These are phyloP conservation scores for Mycena capillaripes DNA, from an alignment of 768 basidiomycete genomes.

Conservation along the genomic window DNA sequence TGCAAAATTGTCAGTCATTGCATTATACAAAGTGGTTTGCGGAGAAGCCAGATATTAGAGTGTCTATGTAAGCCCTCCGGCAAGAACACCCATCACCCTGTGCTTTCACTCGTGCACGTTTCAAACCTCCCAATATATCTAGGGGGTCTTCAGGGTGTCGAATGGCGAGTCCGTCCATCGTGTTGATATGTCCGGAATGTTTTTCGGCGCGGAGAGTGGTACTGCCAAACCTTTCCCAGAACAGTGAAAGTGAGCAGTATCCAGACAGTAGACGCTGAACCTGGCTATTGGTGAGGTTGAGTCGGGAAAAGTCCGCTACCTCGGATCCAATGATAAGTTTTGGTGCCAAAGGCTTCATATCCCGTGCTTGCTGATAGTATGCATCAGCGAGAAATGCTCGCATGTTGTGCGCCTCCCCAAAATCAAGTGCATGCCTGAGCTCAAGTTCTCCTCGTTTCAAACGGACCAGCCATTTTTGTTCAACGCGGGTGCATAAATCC, in stretches of 20 bases:
- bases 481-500: conserved; percentile 18
- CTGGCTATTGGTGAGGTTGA: not conserved
- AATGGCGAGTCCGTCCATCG: not conserved
- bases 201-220: not conserved
- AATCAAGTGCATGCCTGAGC: conserved; percentile 24
- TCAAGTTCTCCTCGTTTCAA: conserved; percentile 10
- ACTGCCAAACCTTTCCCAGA: conserved; percentile 4
- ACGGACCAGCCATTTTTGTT: conserved; percentile 6
- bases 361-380: conserved; percentile 23
- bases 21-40: not conserved
- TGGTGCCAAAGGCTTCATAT: not conserved
- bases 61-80: conserved; percentile 1
- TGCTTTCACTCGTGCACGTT: not conserved
- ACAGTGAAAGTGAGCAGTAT: conserved; percentile 12
- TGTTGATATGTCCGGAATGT: not conserved
- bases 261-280: conserved; percentile 10
- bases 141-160: not conserved
- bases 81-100: not conserved
- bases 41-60: not conserved
- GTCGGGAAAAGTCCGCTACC: conserved; percentile 5
- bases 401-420: conserved; percentile 19
- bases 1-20: too few species aligned
- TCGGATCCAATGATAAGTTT: not conserved
- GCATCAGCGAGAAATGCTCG: not conserved
- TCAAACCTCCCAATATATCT: not conserved